phyloP scores from a whole-genome alignment of 192 early-diverging fungal genomes.

The Umbelopsis sp. region DNA sequence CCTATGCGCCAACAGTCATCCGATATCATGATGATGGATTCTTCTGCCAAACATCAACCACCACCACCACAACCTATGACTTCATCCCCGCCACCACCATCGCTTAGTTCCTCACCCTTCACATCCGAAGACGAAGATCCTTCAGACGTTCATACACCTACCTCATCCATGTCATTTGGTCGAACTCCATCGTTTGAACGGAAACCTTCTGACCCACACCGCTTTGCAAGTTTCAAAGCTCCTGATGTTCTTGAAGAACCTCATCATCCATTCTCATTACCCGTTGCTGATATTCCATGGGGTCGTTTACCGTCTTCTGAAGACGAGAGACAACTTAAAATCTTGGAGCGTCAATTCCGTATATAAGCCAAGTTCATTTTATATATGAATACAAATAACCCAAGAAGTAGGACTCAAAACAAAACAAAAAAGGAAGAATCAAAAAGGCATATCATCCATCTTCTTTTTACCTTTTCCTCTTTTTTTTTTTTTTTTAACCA shows the following conservation, averaged over 20 bases:
- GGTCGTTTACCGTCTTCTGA: constrained; percentile 40
- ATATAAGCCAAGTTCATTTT: constrained; percentile 19
- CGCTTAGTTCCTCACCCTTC: constrained; percentile 39
- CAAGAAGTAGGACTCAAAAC: neutral
- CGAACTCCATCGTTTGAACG: constrained; percentile 12
- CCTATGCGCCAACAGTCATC: constrained; percentile 24
- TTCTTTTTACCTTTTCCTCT: constrained; percentile 1
- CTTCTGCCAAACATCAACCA: neutral
- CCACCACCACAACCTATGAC: constrained; percentile 7
- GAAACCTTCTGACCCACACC: constrained; percentile 5
- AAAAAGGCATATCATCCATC: neutral
- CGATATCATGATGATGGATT: neutral
- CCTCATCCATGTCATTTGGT: constrained; percentile 14
- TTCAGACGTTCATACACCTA: constrained; percentile 21
- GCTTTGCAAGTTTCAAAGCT: constrained; percentile 4
- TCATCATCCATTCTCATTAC: constrained; percentile 17
- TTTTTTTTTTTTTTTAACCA: neutral
- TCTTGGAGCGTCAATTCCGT: constrained; percentile 28
- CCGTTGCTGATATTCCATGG: constrained; percentile 42
- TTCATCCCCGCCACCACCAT: constrained; percentile 31
- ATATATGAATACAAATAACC: neutral
- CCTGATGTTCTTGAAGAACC: constrained; percentile 13
- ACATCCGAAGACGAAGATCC: constrained; percentile 39
- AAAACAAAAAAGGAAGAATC: neutral
- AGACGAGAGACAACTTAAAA: constrained; percentile 42